Evolutionary conservation across 768 basidiomycete genomes (phyloP), one percentile per base, ranked within the genome.

Genomic region (Pleurotus cornucopiae): DNA sequence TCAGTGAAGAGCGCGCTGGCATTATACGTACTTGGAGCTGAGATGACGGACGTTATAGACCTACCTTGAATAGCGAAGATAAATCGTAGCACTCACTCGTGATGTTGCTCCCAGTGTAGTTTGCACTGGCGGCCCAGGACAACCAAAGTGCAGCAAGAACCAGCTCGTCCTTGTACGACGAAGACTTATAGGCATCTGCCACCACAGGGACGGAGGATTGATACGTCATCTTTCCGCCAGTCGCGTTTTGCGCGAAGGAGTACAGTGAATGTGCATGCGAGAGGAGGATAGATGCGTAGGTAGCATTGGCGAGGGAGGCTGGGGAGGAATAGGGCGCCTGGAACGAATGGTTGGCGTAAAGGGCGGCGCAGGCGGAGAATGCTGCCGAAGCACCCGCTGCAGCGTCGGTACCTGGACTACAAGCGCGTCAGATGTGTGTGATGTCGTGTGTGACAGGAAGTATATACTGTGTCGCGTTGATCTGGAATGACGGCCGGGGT

Each of bases 371-470:
- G 0, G 94, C 82, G 11, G 94, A 81, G 66, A 97, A 94, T 13
- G 95, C 94, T 1, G 91, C 88, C 2, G 94, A 84, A 4, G 89
- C 82, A 45, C 83, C 80, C 0, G 94, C 91, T 9, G 90, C 91
- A 14, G 83, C 93, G 62, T 98, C 94, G 0, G 95, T 97, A 46
- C 94, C 95, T 0, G 94, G 92, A 52, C 60, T 61, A 47, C 11
- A n/a, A 26, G 16, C 4, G 21, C 2, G 34, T 58, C 11, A 57
- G 43, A 30, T 20, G 9, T 13, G 23, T 7, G 13, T 41, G 39
- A 11, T 9, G 21, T 44, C 3, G 43, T 25, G 20, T n/a, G 21
- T 23, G 21, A 41, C 26, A 30, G 38, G n/a, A 46, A 9, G 16
- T 51, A 55, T 54, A 21, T 20, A 61, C 60, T 82, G 76, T 46